Conservation (phyloP, 1,139 yeast genomes). For the Tardiomyces depauwii region DNA sequence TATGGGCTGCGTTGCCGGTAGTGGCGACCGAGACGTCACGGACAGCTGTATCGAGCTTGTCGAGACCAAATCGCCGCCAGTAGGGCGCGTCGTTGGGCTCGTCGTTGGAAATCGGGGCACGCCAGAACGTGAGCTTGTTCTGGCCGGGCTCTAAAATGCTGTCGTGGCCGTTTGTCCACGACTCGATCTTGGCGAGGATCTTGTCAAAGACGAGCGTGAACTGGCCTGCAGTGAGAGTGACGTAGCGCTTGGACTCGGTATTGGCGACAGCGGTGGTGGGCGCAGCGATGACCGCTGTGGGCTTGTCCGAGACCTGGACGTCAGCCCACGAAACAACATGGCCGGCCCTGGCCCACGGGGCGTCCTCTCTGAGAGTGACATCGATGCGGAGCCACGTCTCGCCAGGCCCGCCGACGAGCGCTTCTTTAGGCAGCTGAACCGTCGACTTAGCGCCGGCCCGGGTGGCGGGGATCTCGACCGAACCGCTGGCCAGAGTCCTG, state of each 20-base stretch:
- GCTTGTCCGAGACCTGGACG: neutral
- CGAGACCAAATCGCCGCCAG: conserved; percentile 15
- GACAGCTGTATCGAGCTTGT: conserved; percentile 7
- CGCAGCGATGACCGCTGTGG: neutral
- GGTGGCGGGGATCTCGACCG: neutral
- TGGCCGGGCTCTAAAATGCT: conserved; percentile 9
- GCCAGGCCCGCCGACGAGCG: conserved; percentile 3
- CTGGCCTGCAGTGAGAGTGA: conserved; percentile 1
- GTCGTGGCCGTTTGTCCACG: conserved; percentile 10
- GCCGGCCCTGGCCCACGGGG: conserved; percentile 8
- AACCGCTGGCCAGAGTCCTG: neutral
- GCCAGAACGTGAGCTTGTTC: conserved; percentile 9
- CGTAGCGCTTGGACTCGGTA: neutral
- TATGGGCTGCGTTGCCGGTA: conserved; percentile 1
- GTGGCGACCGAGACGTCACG: conserved; percentile 3
- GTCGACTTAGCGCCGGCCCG: conserved; percentile 5
- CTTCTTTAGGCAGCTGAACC: conserved; percentile 5
- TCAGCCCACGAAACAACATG: conserved; percentile 16
- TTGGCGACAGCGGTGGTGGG: conserved; percentile 4
- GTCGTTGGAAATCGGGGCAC: neutral
- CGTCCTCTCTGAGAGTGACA: conserved; percentile 7
- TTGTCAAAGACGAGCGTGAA: conserved; percentile 9
- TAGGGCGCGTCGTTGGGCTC: conserved; percentile 10
- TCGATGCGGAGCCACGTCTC: conserved; percentile 10
- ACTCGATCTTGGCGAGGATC: conserved; percentile 7